Conservation (phyloP, 176 grass and related monocot species). For the Carex parvula region DNA sequence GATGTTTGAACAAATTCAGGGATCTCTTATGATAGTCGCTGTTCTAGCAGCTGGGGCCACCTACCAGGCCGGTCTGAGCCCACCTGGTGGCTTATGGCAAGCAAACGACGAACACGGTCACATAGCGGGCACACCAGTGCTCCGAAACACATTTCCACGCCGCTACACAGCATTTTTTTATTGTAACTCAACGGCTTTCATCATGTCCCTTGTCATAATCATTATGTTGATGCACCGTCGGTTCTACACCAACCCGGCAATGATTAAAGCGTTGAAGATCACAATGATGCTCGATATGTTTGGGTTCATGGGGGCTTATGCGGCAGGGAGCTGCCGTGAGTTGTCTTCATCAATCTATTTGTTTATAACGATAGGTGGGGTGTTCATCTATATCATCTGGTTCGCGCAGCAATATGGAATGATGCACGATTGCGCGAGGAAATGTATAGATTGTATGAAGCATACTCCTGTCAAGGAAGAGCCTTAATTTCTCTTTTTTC, state of each 20-base stretch:
- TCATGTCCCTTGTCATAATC: slow-evolving; percentile 31
- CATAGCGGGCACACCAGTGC: slow-evolving; percentile 15
- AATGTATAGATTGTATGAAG: background rate
- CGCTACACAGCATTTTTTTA: slow-evolving; percentile 41
- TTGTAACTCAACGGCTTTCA: slow-evolving; percentile 28
- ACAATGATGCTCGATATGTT: slow-evolving; percentile 48
- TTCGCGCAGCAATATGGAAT: background rate
- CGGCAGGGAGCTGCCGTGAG: slow-evolving; percentile 41
- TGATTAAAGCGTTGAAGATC: slow-evolving; percentile 18
- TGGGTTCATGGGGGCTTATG: slow-evolving; percentile 52
- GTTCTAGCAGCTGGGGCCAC: slow-evolving; percentile 33
- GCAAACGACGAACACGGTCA: background rate
- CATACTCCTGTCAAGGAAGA: background rate
- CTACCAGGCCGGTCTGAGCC: slow-evolving; percentile 39
- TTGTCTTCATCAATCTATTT: slow-evolving; percentile 37
- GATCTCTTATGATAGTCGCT: slow-evolving; percentile 32
- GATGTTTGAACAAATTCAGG: background rate
- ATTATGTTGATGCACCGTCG: slow-evolving; percentile 13
- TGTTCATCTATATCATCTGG: slow-evolving; percentile 38
- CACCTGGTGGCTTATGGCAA: slow-evolving; percentile 36
- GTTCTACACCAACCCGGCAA: background rate
- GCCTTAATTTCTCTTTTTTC: background rate
- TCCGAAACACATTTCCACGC: slow-evolving; percentile 14
- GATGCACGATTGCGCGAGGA: background rate
- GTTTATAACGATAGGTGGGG: slow-evolving; percentile 34